phyloP scores from a whole-genome alignment of 257 asterid genomes.

The Nyctanthes arbortristis region DNA sequence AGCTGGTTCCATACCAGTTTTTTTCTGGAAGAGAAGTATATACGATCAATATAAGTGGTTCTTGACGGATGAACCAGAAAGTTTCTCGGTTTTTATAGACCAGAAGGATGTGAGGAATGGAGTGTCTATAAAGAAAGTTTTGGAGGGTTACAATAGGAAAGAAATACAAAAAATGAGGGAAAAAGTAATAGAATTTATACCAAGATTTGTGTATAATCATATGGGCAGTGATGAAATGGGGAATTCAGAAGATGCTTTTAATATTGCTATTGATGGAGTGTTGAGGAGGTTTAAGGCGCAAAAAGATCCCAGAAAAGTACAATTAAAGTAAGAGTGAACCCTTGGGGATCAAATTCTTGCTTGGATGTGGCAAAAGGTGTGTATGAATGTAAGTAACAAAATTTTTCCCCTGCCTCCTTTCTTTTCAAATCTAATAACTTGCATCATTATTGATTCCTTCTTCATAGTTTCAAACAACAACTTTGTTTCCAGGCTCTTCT shows the following conservation, averaged over 20 bases:
- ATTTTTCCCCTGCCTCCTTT: no score
- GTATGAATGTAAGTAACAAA: no score
- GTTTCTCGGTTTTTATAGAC: slow-evolving; percentile 78
- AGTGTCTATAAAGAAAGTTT: slow-evolving; percentile 48
- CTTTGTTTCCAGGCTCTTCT: no score
- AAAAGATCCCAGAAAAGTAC: no score
- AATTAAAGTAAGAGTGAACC: no score
- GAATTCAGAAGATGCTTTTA: slow-evolving; percentile 75
- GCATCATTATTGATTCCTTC: no score
- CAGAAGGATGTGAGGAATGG: slow-evolving; percentile 63
- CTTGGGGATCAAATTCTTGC: no score
- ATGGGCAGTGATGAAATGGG: slow-evolving; percentile 40
- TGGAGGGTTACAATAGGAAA: slow-evolving; percentile 52
- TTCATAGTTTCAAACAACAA: no score
- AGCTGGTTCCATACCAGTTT: slow-evolving; percentile 83
- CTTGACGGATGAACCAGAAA: slow-evolving; percentile 70
- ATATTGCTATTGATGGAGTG: slow-evolving; percentile 80
- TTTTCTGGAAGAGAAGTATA: slow-evolving; percentile 62
- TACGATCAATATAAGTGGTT: slow-evolving; percentile 88
- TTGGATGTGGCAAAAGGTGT: no score
- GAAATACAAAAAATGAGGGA: slow-evolving; percentile 68
- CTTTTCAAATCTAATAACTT: no score
- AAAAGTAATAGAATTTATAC: slow-evolving; percentile 73
- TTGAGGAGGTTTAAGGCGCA: slow-evolving; percentile 76
- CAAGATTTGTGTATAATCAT: slow-evolving; percentile 68